A percentile compares a stretch with the other conserved stretches of the same genome.
phyloP scores from a whole-genome alignment of 805 yeast genomes.

The Grigorovia humatica region DNA sequence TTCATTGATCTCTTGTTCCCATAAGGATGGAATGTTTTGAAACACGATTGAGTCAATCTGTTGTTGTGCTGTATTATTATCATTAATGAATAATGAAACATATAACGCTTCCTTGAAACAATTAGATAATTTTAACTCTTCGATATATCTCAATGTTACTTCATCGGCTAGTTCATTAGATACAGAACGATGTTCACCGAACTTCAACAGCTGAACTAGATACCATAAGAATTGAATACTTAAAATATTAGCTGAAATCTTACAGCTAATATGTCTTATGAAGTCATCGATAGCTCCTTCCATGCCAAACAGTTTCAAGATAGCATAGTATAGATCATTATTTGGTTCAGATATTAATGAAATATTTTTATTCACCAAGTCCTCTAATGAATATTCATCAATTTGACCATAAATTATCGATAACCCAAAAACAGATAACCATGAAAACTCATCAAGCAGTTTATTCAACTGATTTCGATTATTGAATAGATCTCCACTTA shows the following conservation, averaged over 20 bases:
- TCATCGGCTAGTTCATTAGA: conserved; percentile 28
- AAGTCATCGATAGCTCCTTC: conserved; percentile 6
- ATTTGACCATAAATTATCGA: conserved; percentile 53
- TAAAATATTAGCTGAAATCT: conserved; percentile 3
- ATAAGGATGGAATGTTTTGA: conserved; percentile 17
- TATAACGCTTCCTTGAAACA: conserved; percentile 52
- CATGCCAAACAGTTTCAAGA: conserved; percentile 14
- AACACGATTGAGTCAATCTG: conserved; percentile 29
- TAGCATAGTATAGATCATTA: conserved; percentile 6
- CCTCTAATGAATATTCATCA: conserved; percentile 27
- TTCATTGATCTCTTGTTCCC: background rate
- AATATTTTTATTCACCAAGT: conserved; percentile 18
- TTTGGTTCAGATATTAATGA: background rate
- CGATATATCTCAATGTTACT: conserved; percentile 36
- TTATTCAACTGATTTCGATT: conserved; percentile 20
- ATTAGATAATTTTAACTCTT: conserved; percentile 38
- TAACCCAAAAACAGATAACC: conserved; percentile 56
- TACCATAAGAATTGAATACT: conserved; percentile 43
- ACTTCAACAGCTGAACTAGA: conserved; percentile 36
- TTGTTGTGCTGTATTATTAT: conserved; percentile 36
- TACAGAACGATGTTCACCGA: conserved; percentile 18
- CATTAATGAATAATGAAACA: conserved; percentile 46
- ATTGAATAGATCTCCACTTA: conserved; percentile 41
- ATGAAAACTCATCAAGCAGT: conserved; percentile 40
- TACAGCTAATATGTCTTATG: conserved; percentile 2